phyloP scores from a whole-genome alignment of 169 alveolate species.

The Eimeria acervulina region DNA sequence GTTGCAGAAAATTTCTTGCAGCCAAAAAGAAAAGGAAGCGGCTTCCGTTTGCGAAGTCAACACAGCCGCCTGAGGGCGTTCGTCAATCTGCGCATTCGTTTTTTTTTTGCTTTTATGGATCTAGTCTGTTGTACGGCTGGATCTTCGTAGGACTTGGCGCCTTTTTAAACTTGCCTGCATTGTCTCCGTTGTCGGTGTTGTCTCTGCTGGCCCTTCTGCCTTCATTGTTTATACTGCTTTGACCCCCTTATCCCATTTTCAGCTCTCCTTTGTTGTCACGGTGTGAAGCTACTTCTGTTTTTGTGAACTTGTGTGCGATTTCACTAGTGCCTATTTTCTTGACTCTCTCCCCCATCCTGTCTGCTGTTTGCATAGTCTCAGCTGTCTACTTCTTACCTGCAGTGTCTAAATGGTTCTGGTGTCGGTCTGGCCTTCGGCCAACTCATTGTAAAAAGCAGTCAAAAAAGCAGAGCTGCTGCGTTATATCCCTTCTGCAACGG shows the following conservation, averaged over 20 bases:
- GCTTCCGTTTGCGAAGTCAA: not conserved
- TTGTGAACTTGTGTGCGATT: not conserved
- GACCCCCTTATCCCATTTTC: not conserved
- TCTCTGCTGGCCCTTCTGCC: not conserved
- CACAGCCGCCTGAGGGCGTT: not conserved
- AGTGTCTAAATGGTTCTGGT: not conserved
- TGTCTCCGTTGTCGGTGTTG: not conserved
- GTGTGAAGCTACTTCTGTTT: not conserved
- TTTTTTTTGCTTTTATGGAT: not conserved
- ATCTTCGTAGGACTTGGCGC: not conserved
- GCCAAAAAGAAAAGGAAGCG: not conserved
- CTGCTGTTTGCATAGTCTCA: not conserved
- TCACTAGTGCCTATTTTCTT: not conserved
- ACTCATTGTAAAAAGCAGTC: not conserved
- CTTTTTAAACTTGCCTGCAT: not conserved
- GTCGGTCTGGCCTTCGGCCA: not conserved
- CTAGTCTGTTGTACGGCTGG: not conserved
- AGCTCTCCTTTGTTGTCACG: not conserved
- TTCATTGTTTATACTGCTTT: not conserved
- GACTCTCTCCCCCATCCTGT: not conserved
- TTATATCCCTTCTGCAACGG: conserved; percentile 68
- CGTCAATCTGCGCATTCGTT: not conserved
- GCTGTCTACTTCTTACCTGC: not conserved
- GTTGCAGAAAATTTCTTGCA: not conserved
- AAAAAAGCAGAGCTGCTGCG: conserved; percentile 12